Percentiles rank a stretch among this genome's conserved stretches.
phyloP scores from a whole-genome alignment of 2,329 filamentous ascomycete species.

The Aspergillus proliferans region DNA sequence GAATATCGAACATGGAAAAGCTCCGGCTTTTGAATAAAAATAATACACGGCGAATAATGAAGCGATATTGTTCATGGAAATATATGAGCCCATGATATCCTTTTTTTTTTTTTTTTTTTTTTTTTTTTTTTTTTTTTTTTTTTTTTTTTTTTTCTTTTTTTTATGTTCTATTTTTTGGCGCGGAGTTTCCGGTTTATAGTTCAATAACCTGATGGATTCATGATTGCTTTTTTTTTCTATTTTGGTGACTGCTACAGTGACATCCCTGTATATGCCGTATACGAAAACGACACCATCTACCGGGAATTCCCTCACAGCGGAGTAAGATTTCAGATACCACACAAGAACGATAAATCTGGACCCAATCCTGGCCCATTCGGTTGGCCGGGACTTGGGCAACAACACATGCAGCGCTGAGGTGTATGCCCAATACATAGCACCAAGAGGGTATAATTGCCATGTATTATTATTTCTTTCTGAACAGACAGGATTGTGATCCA shows the following conservation, averaged over 20 bases:
- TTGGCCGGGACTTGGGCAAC: conserved; percentile 19
- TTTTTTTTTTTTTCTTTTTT: neutral
- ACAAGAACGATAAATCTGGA: neutral
- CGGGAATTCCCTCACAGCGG: neutral
- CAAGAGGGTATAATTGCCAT: neutral
- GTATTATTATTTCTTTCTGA: conserved; percentile 2
- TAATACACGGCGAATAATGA: neutral
- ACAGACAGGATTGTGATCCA: conserved; percentile 10
- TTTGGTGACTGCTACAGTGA: too few relatives aligned
- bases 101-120: neutral
- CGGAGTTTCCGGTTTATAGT: too few relatives aligned
- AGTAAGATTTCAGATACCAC: too few relatives aligned
- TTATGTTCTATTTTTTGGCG: neutral
- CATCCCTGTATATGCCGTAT: neutral
- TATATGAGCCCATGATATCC: neutral
- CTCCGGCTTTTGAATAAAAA: neutral
- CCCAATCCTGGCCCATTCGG: conserved; percentile 8
- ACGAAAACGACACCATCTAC: conserved; percentile 2
- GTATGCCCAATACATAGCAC: conserved; percentile 21
- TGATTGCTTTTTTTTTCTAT: too few relatives aligned
- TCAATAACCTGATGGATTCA: too few relatives aligned
- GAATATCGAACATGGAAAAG: conserved; percentile 2
- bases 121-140: neutral
- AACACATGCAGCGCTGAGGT: conserved; percentile 16
- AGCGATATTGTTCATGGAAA: neutral